These are phyloP conservation scores for Lactifluus subvellereus DNA, from an alignment of 768 basidiomycete species.

Conservation along the genomic window DNA sequence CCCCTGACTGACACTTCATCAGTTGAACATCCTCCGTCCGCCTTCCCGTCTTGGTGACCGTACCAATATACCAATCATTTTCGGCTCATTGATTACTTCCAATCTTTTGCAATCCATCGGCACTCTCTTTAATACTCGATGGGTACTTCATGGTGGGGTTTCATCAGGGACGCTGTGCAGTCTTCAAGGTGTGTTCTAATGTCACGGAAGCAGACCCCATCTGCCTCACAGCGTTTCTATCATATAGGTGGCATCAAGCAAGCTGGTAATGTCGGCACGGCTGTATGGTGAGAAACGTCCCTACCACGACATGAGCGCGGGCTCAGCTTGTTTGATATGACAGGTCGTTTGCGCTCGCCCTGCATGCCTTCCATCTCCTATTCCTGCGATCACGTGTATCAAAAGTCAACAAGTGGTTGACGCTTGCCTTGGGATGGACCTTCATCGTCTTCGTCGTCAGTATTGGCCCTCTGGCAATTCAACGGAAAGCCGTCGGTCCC, in stretches of 20 bases:
- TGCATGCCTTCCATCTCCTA: slow-evolving; percentile 36
- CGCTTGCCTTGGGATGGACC: slow-evolving; percentile 35
- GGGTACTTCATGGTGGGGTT: slow-evolving; percentile 30
- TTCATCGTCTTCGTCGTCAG: slow-evolving; percentile 32
- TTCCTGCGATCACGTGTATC: slow-evolving; percentile 35
- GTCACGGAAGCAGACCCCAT: not conserved
- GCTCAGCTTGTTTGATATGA: slow-evolving; percentile 23
- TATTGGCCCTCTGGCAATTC: slow-evolving; percentile 36
- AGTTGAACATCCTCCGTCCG: slow-evolving; percentile 24
- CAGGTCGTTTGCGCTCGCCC: slow-evolving; percentile 32
- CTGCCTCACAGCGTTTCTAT: not conserved
- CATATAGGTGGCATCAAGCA: slow-evolving; percentile 35
- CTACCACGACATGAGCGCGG: slow-evolving; percentile 23
- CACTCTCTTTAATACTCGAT: slow-evolving; percentile 30
- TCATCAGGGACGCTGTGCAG: slow-evolving; percentile 27
- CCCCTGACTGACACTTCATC: not conserved
- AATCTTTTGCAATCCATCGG: slow-evolving; percentile 34
- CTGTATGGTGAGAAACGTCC: slow-evolving; percentile 35
- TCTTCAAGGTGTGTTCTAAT: slow-evolving; percentile 25
- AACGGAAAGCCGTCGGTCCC: slow-evolving; percentile 32
- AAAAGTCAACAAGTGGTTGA: slow-evolving; percentile 26
- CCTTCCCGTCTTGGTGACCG: slow-evolving; percentile 21
- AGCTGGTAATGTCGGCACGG: slow-evolving; percentile 40
- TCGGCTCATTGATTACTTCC: slow-evolving; percentile 31
- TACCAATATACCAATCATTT: slow-evolving; percentile 30